Percentiles rank a stretch among this genome's conserved stretches.
Evolutionary conservation across 2,329 filamentous ascomycete species (phyloP).

Genomic region (Stagonosporopsis vannaccii): DNA sequence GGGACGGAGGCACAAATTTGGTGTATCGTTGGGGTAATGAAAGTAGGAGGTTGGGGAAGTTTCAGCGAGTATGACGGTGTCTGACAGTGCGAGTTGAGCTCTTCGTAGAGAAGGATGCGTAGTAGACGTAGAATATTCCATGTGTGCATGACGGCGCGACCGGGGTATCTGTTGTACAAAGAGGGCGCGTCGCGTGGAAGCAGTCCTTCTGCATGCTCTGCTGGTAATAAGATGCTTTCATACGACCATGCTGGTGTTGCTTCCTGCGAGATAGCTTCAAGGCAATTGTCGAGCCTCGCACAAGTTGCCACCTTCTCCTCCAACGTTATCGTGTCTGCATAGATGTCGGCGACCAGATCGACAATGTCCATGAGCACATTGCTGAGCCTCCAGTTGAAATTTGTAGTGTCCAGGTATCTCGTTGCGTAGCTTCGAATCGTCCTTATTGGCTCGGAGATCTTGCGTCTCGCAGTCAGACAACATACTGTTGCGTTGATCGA

Average conservation of each 20-base stretch:
- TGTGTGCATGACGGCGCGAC: not conserved
- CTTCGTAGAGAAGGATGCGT: not conserved
- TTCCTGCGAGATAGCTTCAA: not conserved
- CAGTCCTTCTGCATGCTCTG: not conserved
- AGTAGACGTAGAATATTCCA: slow-evolving; percentile 3
- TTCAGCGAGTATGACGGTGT: not conserved
- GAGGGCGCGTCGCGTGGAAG: not conserved
- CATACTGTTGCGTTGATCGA: slow-evolving; percentile 40
- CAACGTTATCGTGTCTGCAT: not conserved
- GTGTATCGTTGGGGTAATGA: not conserved
- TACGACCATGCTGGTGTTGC: not conserved
- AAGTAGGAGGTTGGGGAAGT: not conserved
- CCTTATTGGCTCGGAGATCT: slow-evolving; percentile 27
- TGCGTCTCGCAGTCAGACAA: slow-evolving; percentile 31
- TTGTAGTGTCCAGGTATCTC: not conserved
- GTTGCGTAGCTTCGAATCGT: not conserved
- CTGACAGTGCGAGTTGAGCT: not conserved
- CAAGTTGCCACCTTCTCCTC: not conserved
- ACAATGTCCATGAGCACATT: not conserved
- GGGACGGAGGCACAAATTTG: slow-evolving; percentile 2
- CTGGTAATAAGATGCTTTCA: not conserved
- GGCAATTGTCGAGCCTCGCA: not conserved
- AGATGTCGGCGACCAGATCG: slow-evolving; percentile 2
- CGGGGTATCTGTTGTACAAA: not conserved
- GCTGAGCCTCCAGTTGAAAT: not conserved